Conservation (phyloP, 805 yeast species). For the Saccharomycopsis synnaedendra region DNA sequence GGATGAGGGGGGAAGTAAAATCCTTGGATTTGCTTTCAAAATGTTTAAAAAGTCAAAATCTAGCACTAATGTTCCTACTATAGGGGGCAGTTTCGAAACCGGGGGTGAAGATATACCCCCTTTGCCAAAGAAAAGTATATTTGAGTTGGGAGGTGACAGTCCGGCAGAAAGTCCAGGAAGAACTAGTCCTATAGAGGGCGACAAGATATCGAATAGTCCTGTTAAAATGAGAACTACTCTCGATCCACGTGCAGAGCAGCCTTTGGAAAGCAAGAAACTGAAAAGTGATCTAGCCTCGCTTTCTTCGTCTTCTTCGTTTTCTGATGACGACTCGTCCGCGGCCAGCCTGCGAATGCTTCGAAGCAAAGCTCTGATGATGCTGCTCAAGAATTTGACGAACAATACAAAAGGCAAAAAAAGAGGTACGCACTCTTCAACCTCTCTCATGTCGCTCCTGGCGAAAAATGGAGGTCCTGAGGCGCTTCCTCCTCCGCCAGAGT, state of each 20-base stretch:
- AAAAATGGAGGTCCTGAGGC: slow-evolving; percentile 14
- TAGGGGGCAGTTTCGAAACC: not conserved
- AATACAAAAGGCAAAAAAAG: slow-evolving; percentile 5
- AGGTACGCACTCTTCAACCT: slow-evolving; percentile 16
- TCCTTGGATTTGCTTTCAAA: slow-evolving; percentile 16
- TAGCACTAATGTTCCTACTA: slow-evolving; percentile 1
- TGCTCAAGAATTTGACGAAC: slow-evolving; percentile 9
- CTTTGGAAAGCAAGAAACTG: too few species aligned
- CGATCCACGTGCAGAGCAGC: too few species aligned
- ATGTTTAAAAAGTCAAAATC: slow-evolving; percentile 16
- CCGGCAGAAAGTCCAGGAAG: too few species aligned
- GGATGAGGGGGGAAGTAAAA: slow-evolving; percentile 4
- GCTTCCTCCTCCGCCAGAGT: slow-evolving; percentile 32
- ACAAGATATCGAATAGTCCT: too few species aligned
- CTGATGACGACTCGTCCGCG: not conserved
- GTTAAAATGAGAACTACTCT: too few species aligned
- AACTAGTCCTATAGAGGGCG: too few species aligned
- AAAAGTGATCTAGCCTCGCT: too few species aligned
- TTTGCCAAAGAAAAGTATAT: not conserved
- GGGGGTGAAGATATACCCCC: not conserved
- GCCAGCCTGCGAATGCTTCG: not conserved
- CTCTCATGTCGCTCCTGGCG: slow-evolving; percentile 8
- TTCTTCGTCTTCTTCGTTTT: too few species aligned
- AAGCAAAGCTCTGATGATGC: slow-evolving; percentile 8
- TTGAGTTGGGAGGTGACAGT: too few species aligned